Percentiles rank a stretch among this genome's conserved stretches.
Evolutionary conservation across 345 rosid genomes (phyloP).

Genomic region (Murraya koenigii): DNA sequence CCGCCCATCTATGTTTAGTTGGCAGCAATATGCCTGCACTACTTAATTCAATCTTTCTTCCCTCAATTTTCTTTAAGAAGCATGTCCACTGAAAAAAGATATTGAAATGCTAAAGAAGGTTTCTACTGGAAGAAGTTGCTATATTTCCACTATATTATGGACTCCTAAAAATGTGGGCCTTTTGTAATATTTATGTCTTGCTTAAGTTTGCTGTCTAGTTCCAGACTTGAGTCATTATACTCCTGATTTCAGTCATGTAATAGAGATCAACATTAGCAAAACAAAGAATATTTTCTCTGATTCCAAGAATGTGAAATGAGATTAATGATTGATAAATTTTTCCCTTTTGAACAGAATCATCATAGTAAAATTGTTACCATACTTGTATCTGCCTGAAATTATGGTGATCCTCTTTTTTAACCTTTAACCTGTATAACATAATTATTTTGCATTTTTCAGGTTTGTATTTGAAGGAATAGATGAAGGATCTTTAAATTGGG

Average conservation of each 20-base stretch:
- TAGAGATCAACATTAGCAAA: not conserved
- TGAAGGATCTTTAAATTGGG: conserved; percentile 46
- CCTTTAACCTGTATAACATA: not conserved
- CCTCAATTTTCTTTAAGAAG: too few relatives aligned
- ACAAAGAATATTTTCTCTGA: not conserved
- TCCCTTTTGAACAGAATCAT: not conserved
- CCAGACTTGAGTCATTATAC: not conserved
- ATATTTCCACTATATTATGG: not conserved
- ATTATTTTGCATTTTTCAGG: conserved; percentile 25
- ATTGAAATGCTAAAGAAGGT: not conserved
- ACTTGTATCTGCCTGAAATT: not conserved
- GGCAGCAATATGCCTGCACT: too few relatives aligned
- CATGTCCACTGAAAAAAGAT: not conserved
- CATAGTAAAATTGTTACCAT: not conserved
- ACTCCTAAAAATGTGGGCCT: not conserved
- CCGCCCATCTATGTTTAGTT: too few relatives aligned
- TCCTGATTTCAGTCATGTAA: not conserved
- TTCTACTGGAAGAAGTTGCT: not conserved
- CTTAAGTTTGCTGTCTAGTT: not conserved
- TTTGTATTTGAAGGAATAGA: conserved; percentile 61
- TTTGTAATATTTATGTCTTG: not conserved
- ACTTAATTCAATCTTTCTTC: too few relatives aligned
- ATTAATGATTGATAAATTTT: not conserved
- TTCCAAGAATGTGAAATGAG: not conserved
- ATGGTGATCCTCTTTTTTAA: not conserved